Evolutionary conservation across 2,329 filamentous ascomycete genomes (phyloP), one percentile per base, ranked within the genome.

Genomic region (Fusarium compactum): DNA sequence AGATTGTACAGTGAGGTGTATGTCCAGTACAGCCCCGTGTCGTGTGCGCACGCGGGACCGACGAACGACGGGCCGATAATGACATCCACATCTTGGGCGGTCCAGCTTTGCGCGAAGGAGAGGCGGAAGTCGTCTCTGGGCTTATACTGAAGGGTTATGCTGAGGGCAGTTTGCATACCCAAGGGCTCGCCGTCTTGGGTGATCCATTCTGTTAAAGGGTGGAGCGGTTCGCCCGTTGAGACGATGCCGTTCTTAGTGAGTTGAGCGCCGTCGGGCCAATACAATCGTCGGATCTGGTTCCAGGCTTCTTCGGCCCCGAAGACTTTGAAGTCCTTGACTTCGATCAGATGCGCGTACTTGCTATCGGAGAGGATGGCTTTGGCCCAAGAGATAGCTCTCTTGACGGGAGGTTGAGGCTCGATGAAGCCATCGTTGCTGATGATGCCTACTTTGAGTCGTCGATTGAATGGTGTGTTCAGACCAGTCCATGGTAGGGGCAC

Each of bases 241-340:
- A 67, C 66, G 30, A 86, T 76, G 20, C 77, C 70, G 4, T 73
- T 74, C 43, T 54, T 75, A 25, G 54, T 76, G 77, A 52, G 79
- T 67, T 32, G 66, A 58, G 43, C 82, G 16, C 81, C 82, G 27
- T 85, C 83, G 0, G 85, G 84, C 74, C 82, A 86, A 76, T 86
- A 86, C 15, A 84, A 80, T 6, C 66, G 67, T 50, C 77, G 67
- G 67, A 84, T 80, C 70, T 70, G 76, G 1, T 43, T 34, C 65
- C 73, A 77, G 0, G 77, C 78, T 20, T 81, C 68, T 25, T 70
- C 69, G 1, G 74, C 71, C 5, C 76, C 73, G n/a, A 75, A 77
- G 0, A 80, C 77, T 3, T 58, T 73, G 62, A 83, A 84, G 0
- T 67, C 29, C 57, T 81, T 82, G 12, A 83, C 46, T 32, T 80